Conservation (phyloP, 2,329 filamentous ascomycete genomes). For the Hypoxylon sp. region DNA sequence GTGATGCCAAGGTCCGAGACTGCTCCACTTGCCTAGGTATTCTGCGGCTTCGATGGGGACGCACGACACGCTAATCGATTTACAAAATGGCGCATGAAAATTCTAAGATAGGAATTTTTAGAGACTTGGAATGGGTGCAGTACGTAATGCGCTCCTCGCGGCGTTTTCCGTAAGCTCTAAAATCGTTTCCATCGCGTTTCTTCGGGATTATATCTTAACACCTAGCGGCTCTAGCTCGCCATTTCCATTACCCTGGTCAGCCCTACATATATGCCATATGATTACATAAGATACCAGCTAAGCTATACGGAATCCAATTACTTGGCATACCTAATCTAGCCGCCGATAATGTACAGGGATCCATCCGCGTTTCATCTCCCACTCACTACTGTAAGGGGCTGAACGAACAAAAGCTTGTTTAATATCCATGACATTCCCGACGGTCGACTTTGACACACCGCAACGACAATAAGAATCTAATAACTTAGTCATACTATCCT, state of each 20-base stretch:
- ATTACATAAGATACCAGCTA: background rate
- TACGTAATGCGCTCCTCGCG: background rate
- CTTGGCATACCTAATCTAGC: background rate
- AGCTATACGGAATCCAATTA: background rate
- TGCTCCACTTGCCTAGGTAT: conserved; percentile 7
- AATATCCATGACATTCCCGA: background rate
- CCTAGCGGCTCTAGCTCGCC: background rate
- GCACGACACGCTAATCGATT: background rate
- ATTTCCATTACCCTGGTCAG: background rate
- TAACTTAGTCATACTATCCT: background rate
- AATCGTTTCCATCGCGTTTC: background rate
- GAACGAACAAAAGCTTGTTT: background rate
- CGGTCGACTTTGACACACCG: background rate
- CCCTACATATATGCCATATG: background rate
- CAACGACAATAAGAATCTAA: background rate
- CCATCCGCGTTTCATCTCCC: conserved; percentile 1
- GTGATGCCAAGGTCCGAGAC: background rate
- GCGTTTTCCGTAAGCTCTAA: background rate
- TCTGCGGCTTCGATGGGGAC: background rate
- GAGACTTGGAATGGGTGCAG: background rate
- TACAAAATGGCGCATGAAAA: background rate
- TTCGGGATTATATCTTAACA: background rate
- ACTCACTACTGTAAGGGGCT: conserved; percentile 2
- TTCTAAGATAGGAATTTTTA: background rate
- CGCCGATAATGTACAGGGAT: background rate